phyloP scores from a whole-genome alignment of 2,329 filamentous ascomycete genomes.

The Colletotrichum siamense region DNA sequence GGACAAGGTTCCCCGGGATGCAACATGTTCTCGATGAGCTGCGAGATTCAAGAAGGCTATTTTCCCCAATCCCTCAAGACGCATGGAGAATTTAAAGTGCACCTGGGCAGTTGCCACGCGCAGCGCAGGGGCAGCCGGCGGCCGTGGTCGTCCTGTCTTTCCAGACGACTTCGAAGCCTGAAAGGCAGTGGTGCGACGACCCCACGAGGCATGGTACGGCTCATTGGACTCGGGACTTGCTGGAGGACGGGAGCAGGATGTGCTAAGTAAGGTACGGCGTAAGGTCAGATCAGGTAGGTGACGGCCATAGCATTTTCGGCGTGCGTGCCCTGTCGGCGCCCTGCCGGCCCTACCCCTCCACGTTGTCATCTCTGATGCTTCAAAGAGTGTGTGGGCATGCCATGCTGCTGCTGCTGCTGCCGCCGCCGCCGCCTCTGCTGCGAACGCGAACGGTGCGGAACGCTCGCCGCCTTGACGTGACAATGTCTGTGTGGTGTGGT shows the following conservation, averaged over 20 bases:
- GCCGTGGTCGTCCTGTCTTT: not conserved
- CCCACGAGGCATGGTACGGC: conserved; percentile 3
- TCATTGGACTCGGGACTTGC: not conserved
- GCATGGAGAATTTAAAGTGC: not conserved
- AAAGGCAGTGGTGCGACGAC: conserved; percentile 2
- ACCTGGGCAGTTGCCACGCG: conserved; percentile 5
- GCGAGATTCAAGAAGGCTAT: not conserved
- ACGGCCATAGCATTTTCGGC: not conserved
- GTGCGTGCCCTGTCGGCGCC: conserved; percentile 19
- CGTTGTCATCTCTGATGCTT: not conserved
- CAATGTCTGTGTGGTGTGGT: conserved; percentile 2
- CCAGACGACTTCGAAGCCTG: not conserved
- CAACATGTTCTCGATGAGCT: not conserved
- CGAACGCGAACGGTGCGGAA: not conserved
- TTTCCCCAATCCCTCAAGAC: not conserved
- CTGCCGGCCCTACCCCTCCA: conserved; percentile 12
- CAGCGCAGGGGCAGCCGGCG: not conserved
- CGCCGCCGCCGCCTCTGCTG: not conserved
- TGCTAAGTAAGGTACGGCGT: not conserved
- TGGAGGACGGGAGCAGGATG: not conserved
- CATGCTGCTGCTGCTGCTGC: not conserved
- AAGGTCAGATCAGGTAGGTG: not conserved
- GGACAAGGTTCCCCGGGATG: conserved; percentile 8
- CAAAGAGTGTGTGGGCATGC: not conserved
- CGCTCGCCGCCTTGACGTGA: conserved; percentile 2